Conservation (phyloP, 192 early-diverging fungal species). For the Geranomyces michiganensis region DNA sequence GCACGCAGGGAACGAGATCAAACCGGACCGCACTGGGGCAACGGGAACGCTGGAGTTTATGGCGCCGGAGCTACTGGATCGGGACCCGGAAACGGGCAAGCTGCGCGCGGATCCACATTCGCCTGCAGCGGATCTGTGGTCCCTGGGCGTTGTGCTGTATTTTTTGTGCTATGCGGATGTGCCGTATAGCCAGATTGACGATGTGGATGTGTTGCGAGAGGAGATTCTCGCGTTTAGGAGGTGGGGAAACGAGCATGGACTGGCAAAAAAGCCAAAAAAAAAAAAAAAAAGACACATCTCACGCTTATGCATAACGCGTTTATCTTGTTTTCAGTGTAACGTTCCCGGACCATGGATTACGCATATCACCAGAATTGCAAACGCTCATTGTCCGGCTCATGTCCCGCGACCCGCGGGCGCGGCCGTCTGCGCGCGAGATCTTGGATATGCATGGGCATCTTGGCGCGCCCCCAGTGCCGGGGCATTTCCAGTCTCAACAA, state of each 20-base stretch:
- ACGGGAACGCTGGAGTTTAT: constrained; percentile 81
- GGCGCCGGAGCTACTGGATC: constrained; percentile 69
- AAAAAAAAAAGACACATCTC: too few relatives aligned
- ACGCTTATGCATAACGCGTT: too few relatives aligned
- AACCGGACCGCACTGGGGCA: constrained; percentile 84
- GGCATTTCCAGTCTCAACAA: too few relatives aligned
- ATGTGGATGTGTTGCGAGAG: constrained; percentile 79
- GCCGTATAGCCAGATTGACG: constrained; percentile 83
- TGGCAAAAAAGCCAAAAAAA: too few relatives aligned
- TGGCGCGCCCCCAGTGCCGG: background rate
- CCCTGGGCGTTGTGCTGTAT: constrained; percentile 90
- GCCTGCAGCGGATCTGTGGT: constrained; percentile 92
- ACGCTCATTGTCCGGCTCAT: constrained; percentile 59
- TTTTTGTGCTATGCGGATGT: constrained; percentile 85
- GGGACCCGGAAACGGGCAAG: constrained; percentile 47
- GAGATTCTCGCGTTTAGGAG: constrained; percentile 74
- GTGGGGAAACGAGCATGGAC: constrained; percentile 15
- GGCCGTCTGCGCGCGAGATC: constrained; percentile 68
- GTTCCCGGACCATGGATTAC: constrained; percentile 40
- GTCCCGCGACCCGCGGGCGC: constrained; percentile 54
- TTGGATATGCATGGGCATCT: constrained; percentile 32
- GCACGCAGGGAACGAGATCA: too few relatives aligned
- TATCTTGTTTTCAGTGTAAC: constrained; percentile 27
- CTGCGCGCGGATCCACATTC: constrained; percentile 70
- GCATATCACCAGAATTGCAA: constrained; percentile 62